Percentiles rank a stretch among this genome's conserved stretches.
Conservation (phyloP, 2,329 filamentous ascomycete species). For the Botrytis elliptica region DNA sequence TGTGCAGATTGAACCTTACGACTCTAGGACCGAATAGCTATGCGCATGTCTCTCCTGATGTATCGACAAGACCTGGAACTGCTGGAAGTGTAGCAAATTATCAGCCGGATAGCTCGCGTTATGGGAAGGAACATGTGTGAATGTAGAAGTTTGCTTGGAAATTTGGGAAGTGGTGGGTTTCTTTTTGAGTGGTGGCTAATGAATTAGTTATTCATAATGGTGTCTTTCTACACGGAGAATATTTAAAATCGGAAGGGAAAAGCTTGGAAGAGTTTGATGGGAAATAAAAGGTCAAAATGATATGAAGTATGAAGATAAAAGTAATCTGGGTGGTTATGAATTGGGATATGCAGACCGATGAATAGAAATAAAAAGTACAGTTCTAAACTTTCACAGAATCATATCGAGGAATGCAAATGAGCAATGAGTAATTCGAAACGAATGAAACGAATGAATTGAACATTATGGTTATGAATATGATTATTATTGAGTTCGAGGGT, state of each 20-base stretch:
- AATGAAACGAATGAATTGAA: too few species aligned
- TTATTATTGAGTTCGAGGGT: neutral
- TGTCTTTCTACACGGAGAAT: too few species aligned
- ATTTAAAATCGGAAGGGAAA: neutral
- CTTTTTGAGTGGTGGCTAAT: too few species aligned
- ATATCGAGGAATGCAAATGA: neutral
- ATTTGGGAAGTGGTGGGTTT: neutral
- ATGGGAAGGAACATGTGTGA: neutral
- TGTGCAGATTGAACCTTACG: neutral
- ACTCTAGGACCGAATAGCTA: neutral
- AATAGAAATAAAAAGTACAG: neutral
- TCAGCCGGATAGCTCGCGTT: neutral
- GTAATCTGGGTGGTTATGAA: neutral
- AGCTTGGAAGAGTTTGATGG: neutral
- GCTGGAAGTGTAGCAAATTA: too few species aligned
- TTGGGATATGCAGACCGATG: neutral
- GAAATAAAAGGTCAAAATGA: rapidly evolving
- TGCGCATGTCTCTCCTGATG: neutral
- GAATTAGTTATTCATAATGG: too few species aligned
- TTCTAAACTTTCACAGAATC: neutral
- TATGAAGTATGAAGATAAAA: neutral
- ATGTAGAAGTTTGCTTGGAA: neutral
- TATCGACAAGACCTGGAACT: too few species aligned
- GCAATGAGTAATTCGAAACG: neutral
- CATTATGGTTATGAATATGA: rapidly evolving